A percentile compares a stretch with the other conserved stretches of the same genome.
These are phyloP conservation scores for Pulveroboletus ravenelii DNA, from an alignment of 768 basidiomycete genomes.

Conservation along the genomic window DNA sequence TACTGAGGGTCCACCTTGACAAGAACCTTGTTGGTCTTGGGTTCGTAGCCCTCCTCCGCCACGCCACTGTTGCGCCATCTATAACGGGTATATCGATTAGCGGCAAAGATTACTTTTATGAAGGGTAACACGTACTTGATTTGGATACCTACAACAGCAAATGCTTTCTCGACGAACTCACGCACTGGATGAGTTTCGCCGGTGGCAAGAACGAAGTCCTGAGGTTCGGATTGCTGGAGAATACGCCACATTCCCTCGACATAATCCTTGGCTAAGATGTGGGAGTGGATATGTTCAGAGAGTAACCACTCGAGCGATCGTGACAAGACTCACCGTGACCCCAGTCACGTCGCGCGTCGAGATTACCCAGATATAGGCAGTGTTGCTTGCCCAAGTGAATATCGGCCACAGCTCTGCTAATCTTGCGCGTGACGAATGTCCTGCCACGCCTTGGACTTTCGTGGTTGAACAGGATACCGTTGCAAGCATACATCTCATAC, in stretches of 20 bases:
- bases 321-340: constrained; percentile 68
- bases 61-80: constrained; percentile 80
- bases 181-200: constrained; percentile 95
- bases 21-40: constrained; percentile 61
- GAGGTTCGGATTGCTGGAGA: constrained; percentile 77
- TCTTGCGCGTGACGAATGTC: constrained; percentile 96
- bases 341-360: constrained; percentile 96
- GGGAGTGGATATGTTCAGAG: constrained; percentile 5
- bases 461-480: constrained; percentile 97
- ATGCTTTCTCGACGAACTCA: constrained; percentile 89
- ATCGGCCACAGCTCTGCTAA: constrained; percentile 87
- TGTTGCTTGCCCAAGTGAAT: constrained; percentile 85
- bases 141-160: constrained; percentile 58
- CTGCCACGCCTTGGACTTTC: constrained; percentile 92
- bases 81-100: constrained; percentile 4
- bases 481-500: constrained; percentile 95
- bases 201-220: constrained; percentile 93
- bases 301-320: not conserved
- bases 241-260: constrained; percentile 98
- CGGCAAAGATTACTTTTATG: not conserved
- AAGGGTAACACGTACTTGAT: constrained; percentile 47
- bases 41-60: constrained; percentile 72
- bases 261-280: constrained; percentile 69
- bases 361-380: constrained; percentile 89
- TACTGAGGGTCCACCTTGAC: constrained; percentile 86